Conservation (phyloP, 768 basidiomycete species). For the Hericium erinaceus region DNA sequence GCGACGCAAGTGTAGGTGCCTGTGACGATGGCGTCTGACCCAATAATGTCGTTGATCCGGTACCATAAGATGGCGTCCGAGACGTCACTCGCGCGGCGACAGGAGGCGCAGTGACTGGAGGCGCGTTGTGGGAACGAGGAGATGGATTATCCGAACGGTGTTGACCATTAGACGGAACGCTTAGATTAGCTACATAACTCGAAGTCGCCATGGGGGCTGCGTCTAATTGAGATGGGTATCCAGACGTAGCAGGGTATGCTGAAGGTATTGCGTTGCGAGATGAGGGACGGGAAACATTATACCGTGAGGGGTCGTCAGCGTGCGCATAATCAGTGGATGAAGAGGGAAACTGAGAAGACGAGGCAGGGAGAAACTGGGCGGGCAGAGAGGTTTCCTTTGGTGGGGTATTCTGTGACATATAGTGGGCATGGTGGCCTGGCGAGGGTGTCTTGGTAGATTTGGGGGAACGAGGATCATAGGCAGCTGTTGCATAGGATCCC, state of each 20-base stretch:
- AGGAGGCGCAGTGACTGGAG: conserved; percentile 5
- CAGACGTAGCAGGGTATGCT: conserved; percentile 9
- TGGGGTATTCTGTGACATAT: conserved; percentile 12
- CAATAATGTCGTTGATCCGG: conserved; percentile 14
- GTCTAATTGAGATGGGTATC: conserved; percentile 15
- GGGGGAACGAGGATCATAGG: conserved; percentile 4
- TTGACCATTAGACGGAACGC: conserved; percentile 9
- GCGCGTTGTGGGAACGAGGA: conserved; percentile 10
- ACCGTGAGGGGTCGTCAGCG: conserved; percentile 11
- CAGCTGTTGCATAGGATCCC: neutral
- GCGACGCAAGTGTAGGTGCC: conserved; percentile 7
- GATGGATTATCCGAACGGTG: conserved; percentile 11
- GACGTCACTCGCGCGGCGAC: conserved; percentile 5
- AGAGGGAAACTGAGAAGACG: too few relatives aligned
- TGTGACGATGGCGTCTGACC: conserved; percentile 14
- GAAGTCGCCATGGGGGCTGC: conserved; percentile 4
- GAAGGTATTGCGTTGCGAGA: conserved; percentile 6
- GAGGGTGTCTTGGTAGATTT: conserved; percentile 11
- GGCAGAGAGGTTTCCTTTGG: conserved; percentile 3
- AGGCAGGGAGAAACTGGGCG: neutral
- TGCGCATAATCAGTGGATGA: neutral
- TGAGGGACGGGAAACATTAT: conserved; percentile 1
- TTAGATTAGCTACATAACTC: conserved; percentile 5
- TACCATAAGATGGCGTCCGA: conserved; percentile 13
- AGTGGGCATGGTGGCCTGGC: conserved; percentile 9